Evolutionary conservation across 164 flowering plant genomes (phyloP).

Genomic region (Vitis cinerea): DNA sequence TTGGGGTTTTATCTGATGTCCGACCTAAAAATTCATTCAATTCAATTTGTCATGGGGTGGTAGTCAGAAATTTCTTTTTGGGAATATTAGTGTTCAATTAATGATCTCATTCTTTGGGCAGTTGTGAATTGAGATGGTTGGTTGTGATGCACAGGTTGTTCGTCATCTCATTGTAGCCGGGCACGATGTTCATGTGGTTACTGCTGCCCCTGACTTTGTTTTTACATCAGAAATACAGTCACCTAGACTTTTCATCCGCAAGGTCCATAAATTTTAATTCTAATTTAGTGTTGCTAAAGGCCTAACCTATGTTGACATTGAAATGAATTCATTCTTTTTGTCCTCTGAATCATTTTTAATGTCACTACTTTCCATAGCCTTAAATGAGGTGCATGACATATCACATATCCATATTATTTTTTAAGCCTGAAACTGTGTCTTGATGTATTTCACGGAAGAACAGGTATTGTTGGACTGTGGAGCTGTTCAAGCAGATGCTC

Average conservation of each 20-base stretch:
- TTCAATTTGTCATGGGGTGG: too few species aligned
- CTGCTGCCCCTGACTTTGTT: conserved; percentile 73
- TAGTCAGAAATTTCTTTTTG: too few species aligned
- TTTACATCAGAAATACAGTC: conserved; percentile 68
- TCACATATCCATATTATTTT: not conserved
- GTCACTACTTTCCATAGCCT: not conserved
- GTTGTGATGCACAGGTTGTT: conserved; percentile 41
- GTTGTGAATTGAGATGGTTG: not conserved
- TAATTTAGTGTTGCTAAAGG: too few species aligned
- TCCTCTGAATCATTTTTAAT: not conserved
- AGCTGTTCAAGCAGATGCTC: conserved; percentile 84
- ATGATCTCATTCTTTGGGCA: not conserved
- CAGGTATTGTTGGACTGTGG: conserved; percentile 81
- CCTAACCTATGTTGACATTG: too few species aligned
- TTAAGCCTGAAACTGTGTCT: not conserved
- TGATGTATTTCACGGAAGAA: not conserved
- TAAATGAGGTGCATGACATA: not conserved
- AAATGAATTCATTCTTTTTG: not conserved
- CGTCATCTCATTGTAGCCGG: conserved; percentile 65
- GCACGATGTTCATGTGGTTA: conserved; percentile 72
- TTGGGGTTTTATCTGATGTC: too few species aligned
- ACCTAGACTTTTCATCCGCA: conserved; percentile 59
- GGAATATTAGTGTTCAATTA: not conserved
- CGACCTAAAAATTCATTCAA: too few species aligned
- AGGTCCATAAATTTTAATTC: conserved; percentile 28